These are phyloP conservation scores for Lanmaoa pseudosensibilis DNA, from an alignment of 768 basidiomycete genomes.

Conservation along the genomic window DNA sequence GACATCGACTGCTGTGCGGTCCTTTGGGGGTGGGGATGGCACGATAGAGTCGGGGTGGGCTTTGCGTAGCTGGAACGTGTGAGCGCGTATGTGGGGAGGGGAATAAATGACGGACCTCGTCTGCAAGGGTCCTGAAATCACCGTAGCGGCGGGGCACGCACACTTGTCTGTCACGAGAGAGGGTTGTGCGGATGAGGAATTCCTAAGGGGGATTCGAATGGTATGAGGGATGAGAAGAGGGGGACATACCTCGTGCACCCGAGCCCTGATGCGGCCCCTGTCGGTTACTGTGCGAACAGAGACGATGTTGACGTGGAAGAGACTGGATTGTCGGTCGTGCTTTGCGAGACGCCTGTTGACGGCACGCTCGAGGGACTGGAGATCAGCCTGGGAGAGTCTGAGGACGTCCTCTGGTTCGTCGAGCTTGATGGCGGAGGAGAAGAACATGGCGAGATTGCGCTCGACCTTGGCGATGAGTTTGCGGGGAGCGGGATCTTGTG, in stretches of 20 bases:
- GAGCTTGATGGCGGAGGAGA: slow-evolving; percentile 81
- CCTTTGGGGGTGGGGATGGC: slow-evolving; percentile 84
- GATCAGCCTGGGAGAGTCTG: slow-evolving; percentile 80
- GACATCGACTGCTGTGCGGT: slow-evolving; percentile 66
- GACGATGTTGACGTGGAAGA: slow-evolving; percentile 90
- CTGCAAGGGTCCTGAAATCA: slow-evolving; percentile 86
- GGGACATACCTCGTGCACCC: slow-evolving; percentile 75
- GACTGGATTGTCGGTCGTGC: slow-evolving; percentile 45
- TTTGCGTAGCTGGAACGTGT: slow-evolving; percentile 67
- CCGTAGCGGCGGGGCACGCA: slow-evolving; percentile 93
- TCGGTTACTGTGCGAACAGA: slow-evolving; percentile 81
- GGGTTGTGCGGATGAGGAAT: slow-evolving; percentile 88
- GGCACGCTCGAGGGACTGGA: slow-evolving; percentile 72
- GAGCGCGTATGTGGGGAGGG: slow-evolving; percentile 1
- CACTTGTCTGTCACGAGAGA: slow-evolving; percentile 69
- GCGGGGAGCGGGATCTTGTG: slow-evolving; percentile 58
- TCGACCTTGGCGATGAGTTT: slow-evolving; percentile 78
- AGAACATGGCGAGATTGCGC: slow-evolving; percentile 79
- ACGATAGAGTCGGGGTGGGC: slow-evolving; percentile 83
- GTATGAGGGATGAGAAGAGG: neutral
- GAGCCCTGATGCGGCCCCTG: slow-evolving; percentile 82
- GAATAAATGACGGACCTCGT: slow-evolving; percentile 56
- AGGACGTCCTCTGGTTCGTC: slow-evolving; percentile 87
- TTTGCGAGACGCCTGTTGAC: slow-evolving; percentile 63
- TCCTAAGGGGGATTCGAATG: slow-evolving; percentile 53